phyloP scores from a whole-genome alignment of 2,329 filamentous ascomycete genomes.

The Epichloe coenophiala region DNA sequence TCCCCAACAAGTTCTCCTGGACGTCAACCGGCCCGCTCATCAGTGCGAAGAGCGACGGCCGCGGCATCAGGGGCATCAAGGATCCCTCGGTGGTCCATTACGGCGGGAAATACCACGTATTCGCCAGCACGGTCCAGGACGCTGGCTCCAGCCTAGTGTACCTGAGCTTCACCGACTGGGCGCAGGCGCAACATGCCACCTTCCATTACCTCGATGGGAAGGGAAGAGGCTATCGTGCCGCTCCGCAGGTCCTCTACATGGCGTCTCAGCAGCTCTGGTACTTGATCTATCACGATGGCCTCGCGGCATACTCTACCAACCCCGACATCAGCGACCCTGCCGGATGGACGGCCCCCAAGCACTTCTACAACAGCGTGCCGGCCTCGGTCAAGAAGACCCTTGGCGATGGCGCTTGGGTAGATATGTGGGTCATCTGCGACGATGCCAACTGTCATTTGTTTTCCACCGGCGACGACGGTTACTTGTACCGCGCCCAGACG shows the following conservation, averaged over 20 bases:
- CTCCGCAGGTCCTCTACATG: neutral
- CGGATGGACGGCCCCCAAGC: neutral
- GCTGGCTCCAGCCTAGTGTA: constrained; percentile 42
- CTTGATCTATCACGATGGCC: neutral
- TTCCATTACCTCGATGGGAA: neutral
- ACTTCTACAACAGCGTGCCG: neutral
- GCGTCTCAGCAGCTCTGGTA: neutral
- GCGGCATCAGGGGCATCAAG: constrained; percentile 27
- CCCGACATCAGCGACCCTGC: neutral
- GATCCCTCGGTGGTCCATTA: constrained; percentile 45
- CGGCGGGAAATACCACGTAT: constrained; percentile 48
- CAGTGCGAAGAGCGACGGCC: neutral
- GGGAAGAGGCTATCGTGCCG: neutral
- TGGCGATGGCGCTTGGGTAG: constrained; percentile 38
- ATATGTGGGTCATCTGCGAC: constrained; percentile 52
- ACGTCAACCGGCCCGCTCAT: neutral
- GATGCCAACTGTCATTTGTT: constrained; percentile 50
- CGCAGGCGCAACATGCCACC: constrained; percentile 3
- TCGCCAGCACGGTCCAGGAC: constrained; percentile 34
- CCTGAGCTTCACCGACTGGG: constrained; percentile 43
- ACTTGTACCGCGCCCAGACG: constrained; percentile 51
- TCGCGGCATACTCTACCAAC: constrained; percentile 1
- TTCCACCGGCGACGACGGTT: constrained; percentile 54
- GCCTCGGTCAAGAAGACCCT: constrained; percentile 28
- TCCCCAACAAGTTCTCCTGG: constrained; percentile 1